A percentile compares a stretch with the other conserved stretches of the same genome.
These are phyloP conservation scores for Yamadazyma ubonensis DNA, from an alignment of 805 yeast species.

Conservation along the genomic window DNA sequence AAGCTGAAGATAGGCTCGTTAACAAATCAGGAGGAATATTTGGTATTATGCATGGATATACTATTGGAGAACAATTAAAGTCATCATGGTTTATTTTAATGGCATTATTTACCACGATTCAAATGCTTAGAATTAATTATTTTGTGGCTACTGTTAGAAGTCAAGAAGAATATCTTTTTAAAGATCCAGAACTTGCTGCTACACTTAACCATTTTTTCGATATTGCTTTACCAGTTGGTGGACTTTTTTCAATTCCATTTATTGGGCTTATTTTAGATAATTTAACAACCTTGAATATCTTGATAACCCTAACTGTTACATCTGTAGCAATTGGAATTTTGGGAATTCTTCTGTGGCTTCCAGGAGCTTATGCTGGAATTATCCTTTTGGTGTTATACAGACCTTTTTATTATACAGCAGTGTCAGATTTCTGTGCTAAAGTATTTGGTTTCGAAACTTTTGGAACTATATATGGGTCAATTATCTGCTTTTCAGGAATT, in stretches of 20 bases:
- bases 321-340: conserved; percentile 67
- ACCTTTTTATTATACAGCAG: conserved; percentile 91
- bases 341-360: conserved; percentile 59
- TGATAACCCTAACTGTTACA: conserved; percentile 50
- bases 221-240: conserved; percentile 84
- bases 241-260: conserved; percentile 80
- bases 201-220: conserved; percentile 75
- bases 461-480: conserved; percentile 86
- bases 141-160: conserved; percentile 87
- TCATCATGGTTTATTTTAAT: conserved; percentile 78
- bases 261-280: conserved; percentile 80
- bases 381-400: conserved; percentile 73
- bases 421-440: conserved; percentile 87
- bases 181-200: conserved; percentile 49
- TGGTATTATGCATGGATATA: conserved; percentile 72
- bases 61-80: conserved; percentile 48
- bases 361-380: conserved; percentile 68
- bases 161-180: conserved; percentile 72
- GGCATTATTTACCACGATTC: conserved; percentile 77
- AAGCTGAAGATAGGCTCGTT: conserved; percentile 56
- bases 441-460: conserved; percentile 91
- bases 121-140: conserved; percentile 89
- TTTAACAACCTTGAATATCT: conserved; percentile 57
- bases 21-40: conserved; percentile 64
- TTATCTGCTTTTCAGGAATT: conserved; percentile 80